Evolutionary conservation across 257 asterid genomes (phyloP).

Genomic region (Cynanchum wilfordii): DNA sequence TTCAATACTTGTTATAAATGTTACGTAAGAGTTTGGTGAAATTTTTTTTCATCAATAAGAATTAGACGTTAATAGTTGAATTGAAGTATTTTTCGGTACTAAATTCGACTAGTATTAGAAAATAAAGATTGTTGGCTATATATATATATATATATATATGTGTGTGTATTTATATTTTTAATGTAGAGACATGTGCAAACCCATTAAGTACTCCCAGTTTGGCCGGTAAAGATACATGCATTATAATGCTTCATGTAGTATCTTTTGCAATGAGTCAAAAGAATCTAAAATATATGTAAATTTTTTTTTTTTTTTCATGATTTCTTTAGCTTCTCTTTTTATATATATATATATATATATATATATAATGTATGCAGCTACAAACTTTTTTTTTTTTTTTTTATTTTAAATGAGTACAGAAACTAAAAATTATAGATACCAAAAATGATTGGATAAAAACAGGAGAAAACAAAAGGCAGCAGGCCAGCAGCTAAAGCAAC

Average conservation of each 20-base stretch:
- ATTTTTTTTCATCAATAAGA: too few relatives aligned
- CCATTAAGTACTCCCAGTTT: slow-evolving; percentile 40
- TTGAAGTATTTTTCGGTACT: too few relatives aligned
- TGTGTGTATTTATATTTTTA: background rate
- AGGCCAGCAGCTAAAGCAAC: slow-evolving; percentile 27
- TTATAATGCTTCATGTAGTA: slow-evolving; percentile 17
- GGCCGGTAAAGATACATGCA: slow-evolving; percentile 37
- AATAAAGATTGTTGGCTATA: too few relatives aligned
- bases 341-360: background rate
- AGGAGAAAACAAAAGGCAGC: slow-evolving; percentile 14
- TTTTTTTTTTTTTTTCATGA: background rate
- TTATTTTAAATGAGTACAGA: too few relatives aligned
- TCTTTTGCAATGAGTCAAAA: slow-evolving; percentile 29
- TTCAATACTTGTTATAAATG: too few relatives aligned
- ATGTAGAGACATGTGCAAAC: slow-evolving; percentile 51
- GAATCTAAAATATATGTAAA: slow-evolving; percentile 25
- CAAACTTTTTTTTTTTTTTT: too few relatives aligned
- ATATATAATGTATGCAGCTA: too few relatives aligned
- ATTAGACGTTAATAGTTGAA: too few relatives aligned
- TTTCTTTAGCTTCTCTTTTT: background rate
- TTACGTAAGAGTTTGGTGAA: too few relatives aligned
- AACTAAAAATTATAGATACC: background rate
- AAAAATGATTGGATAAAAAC: background rate
- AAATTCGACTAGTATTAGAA: too few relatives aligned
- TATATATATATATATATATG: too few relatives aligned